Evolutionary conservation across 2,329 filamentous ascomycete genomes (phyloP), one percentile per base, ranked within the genome.

Genomic region (Anisogramma anomala): DNA sequence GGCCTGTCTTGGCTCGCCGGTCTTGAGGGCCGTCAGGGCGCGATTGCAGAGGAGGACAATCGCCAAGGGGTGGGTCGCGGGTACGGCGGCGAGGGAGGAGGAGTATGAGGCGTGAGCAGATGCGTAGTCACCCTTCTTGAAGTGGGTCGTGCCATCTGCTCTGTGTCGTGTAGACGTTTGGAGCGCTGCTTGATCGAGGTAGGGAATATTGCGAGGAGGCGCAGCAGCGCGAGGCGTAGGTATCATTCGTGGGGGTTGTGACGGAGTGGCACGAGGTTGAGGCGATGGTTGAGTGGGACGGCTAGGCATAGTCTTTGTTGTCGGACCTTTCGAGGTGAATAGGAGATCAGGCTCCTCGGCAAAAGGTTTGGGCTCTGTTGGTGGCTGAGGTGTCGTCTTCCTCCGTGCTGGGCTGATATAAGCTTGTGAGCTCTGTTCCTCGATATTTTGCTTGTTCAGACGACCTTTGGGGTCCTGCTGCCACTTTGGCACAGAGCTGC

Each of bases 41-140:
- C 86, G 84, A 58, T 98, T 98, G 52, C 84, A 89, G 17, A 94
- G 76, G 6, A 96, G 72, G n/a, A 96, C 68, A 45, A 96, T 91
- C 14, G 77, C 77, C 18, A 96, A 69, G 0, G 89, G 89, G 57
- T 98, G 91, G 3, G 70, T 72, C 11, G 74, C 61, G 1, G 91
- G 91, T 23, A 98, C 68, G 27, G 77, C 74, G 1, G 72, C 66
- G 3, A 98, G 67, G 1, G 91, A 86, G 22, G 75, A 73, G 0
- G 83, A 78, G 59, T 96, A 98, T 1, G 82, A 80, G 15, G 77
- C 70, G 53, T 95, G 86, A 0, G 91, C 91, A 8, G 83, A 74
- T 14, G 84, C 82, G 59, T 86, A 98, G 59, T 98, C 91, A 25
- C 91, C 91, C 26, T 85, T 78, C 62, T 95, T 96, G 65, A 94